Base-by-base conservation (phyloP, 23 red algal species). In the Gracilaria domingensis region DNA sequence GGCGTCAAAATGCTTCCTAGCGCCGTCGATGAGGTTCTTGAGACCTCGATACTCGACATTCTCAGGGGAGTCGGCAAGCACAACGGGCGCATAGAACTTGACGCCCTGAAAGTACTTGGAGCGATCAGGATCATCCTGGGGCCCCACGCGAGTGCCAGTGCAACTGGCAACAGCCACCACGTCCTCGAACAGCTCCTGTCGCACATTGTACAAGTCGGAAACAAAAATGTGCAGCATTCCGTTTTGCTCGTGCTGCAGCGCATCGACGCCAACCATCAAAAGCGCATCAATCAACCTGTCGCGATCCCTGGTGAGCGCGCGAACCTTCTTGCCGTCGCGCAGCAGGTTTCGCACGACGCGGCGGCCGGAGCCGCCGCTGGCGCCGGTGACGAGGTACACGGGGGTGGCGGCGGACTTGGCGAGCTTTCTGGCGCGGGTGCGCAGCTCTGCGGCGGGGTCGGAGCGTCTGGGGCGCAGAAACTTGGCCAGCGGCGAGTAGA, bases 31-130 rank as follows among this genome's bases (percentile, higher is more conserved):
- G 2, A 99, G 83, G 54, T 83, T 80, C 72, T 91, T 79, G 35
- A 96, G 65, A 37, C 97, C 97, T 16, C 66, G 81, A 60, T 93
- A 96, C 65, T 99, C 97, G 18, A 99, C 97, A 35, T 95, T 91
- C 62, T 96, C 82, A 24, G 97, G 92, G 18, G 88, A 92, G 39
- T 90, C 92, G 26, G 93, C 88, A 0, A 98, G 57, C 60, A 98
- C 69, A 1, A 82, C 36, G 33, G 96, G 96, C 24, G 65, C 78
- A 64, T 98, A 94, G 66, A 96, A 99, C 60, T 80, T 74, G 26
- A 95, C 61, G 29, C 97, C 94, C 84, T 99, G 93, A 30, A 88
- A 76, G 56, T 96, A 95, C 83, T 94, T 96, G 23, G 82, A 80
- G 12, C 94, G 67, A 25, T 94, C 81, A 8, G 90, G 87, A 44